Evolutionary conservation across 2,329 filamentous ascomycete genomes (phyloP).

Genomic region (Massarina eburnea): DNA sequence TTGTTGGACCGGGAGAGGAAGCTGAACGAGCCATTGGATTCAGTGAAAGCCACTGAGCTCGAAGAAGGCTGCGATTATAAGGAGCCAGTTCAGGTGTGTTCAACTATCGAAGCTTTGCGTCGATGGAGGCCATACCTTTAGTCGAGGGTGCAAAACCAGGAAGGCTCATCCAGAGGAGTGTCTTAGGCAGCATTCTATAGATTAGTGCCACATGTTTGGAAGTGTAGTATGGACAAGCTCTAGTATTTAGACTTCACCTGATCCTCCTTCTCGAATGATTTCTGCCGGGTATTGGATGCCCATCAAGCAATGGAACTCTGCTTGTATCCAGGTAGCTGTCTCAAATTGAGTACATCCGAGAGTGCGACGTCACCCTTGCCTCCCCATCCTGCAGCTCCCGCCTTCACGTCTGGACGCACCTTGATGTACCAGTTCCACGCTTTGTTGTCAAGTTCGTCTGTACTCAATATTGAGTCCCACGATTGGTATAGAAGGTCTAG

Average conservation of each 20-base stretch:
- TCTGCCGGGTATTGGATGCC: not conserved
- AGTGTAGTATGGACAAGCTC: too few relatives aligned
- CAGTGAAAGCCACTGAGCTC: not conserved
- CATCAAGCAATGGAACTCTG: not conserved
- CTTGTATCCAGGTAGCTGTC: constrained; percentile 14
- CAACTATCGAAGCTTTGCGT: constrained; percentile 4
- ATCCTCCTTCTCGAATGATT: not conserved
- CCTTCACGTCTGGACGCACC: constrained; percentile 73
- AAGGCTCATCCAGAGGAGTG: too few relatives aligned
- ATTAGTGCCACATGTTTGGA: too few relatives aligned
- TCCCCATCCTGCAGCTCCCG: constrained; percentile 78
- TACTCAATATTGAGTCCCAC: constrained; percentile 66
- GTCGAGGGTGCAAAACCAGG: too few relatives aligned
- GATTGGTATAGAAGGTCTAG: constrained; percentile 72
- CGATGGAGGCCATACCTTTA: not conserved
- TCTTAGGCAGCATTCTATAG: too few relatives aligned
- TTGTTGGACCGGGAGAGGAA: constrained; percentile 41
- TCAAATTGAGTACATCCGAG: constrained; percentile 56
- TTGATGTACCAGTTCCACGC: constrained; percentile 83
- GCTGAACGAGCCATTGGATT: not conserved
- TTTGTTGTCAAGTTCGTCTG: constrained; percentile 69
- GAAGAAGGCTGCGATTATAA: not conserved
- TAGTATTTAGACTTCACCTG: too few relatives aligned
- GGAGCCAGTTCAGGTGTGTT: constrained; percentile 1
- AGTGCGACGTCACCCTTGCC: constrained; percentile 73